A percentile compares a stretch with the other conserved stretches of the same genome.
Conservation (phyloP, 163 green algal genomes). For the Picocystis sp. region DNA sequence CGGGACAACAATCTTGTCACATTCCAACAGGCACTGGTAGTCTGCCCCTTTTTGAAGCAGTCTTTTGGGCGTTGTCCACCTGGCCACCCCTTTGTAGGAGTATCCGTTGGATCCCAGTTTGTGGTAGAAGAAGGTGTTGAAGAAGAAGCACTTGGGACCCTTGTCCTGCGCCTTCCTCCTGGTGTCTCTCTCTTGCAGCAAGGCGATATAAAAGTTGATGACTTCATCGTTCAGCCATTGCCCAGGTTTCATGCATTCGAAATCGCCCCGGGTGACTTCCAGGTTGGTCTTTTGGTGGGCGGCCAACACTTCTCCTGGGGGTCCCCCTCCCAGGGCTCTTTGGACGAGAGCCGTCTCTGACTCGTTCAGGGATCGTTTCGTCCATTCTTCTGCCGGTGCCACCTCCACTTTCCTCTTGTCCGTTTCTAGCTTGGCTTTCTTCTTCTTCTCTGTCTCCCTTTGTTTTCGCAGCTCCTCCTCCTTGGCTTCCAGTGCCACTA, state of each 20-base stretch:
- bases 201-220: slow-evolving; percentile 72
- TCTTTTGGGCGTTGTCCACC: slow-evolving; percentile 15
- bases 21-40: slow-evolving; percentile 15
- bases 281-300: too few relatives aligned
- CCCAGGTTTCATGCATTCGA: slow-evolving; percentile 12
- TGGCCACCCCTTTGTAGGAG: slow-evolving; percentile 20
- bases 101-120: slow-evolving; percentile 41
- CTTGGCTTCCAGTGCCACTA: too few relatives aligned
- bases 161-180: neutral
- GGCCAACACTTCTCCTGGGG: too few relatives aligned
- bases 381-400: too few relatives aligned
- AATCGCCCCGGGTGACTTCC: slow-evolving; percentile 1
- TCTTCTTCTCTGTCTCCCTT: too few relatives aligned
- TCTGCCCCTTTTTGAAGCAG: neutral
- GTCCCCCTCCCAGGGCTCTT: too few relatives aligned
- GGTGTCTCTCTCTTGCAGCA: slow-evolving; percentile 46
- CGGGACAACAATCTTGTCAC: slow-evolving; percentile 52
- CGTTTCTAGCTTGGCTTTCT: too few relatives aligned
- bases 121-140: slow-evolving; percentile 77
- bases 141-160: slow-evolving; percentile 61
- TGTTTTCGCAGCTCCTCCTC: too few relatives aligned
- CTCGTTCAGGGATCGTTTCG: too few relatives aligned
- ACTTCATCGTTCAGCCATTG: slow-evolving; percentile 87
- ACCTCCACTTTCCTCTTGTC: too few relatives aligned
- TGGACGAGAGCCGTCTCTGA: too few relatives aligned